Conservation (phyloP, 768 basidiomycete genomes). For the Trametes cinnabarina region DNA sequence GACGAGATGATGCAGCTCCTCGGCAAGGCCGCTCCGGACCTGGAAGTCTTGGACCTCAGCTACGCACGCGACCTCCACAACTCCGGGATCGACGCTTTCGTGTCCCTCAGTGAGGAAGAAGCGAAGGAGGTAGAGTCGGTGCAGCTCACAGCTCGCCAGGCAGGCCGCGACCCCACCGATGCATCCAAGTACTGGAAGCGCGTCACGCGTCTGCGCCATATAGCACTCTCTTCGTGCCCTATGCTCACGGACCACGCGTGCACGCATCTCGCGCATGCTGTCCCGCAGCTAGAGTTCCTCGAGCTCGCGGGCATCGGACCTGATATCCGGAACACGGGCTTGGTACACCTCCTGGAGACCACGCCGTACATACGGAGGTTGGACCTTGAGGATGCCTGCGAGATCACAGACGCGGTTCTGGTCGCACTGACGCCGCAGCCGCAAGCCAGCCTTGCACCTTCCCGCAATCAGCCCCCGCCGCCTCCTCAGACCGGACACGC, state of each 20-base stretch:
- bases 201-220: constrained; percentile 67
- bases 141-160: constrained; percentile 57
- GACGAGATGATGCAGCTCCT: constrained; percentile 64
- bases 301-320: constrained; percentile 77
- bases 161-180: constrained; percentile 59
- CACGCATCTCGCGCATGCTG: constrained; percentile 63
- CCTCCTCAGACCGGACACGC: constrained; percentile 56
- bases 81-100: constrained; percentile 70
- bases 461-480: constrained; percentile 18
- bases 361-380: constrained; percentile 70
- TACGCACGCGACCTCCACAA: constrained; percentile 71
- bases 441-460: constrained; percentile 19
- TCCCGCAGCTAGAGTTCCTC: constrained; percentile 72
- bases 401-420: constrained; percentile 73
- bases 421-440: constrained; percentile 54
- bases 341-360: constrained; percentile 65
- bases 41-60: constrained; percentile 81
- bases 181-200: constrained; percentile 50
- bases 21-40: constrained; percentile 63
- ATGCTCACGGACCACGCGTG: constrained; percentile 76
- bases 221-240: constrained; percentile 68
- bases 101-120: constrained; percentile 48
- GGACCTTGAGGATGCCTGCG: constrained; percentile 82
- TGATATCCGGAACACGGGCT: constrained; percentile 69
- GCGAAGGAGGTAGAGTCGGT: constrained; percentile 42